Conservation (phyloP, 345 rosid genomes). For the Lepidium didymum region DNA sequence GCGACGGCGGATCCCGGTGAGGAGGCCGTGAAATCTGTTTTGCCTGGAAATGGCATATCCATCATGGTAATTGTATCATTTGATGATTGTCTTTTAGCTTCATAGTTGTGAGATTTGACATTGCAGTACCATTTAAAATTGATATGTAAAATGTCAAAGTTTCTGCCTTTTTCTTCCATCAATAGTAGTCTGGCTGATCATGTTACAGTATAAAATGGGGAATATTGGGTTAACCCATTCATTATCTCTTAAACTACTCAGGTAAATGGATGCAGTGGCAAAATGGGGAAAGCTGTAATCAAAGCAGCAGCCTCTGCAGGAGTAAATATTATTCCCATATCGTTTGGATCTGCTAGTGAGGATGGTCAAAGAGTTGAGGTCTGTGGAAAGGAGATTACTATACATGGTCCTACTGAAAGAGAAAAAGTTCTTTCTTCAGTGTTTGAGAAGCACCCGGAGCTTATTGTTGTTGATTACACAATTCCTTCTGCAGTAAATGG, state of each 20-base stretch:
- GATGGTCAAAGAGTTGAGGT: slow-evolving; percentile 55
- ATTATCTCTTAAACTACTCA: slow-evolving; percentile 13
- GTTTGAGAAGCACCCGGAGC: slow-evolving; percentile 54
- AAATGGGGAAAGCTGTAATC: slow-evolving; percentile 89
- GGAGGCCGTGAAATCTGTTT: slow-evolving; percentile 18
- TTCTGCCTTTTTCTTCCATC: not conserved
- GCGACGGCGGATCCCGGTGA: slow-evolving; percentile 20
- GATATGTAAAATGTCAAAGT: not conserved
- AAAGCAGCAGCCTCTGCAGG: slow-evolving; percentile 87
- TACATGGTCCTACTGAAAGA: slow-evolving; percentile 68
- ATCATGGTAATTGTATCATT: slow-evolving; percentile 35
- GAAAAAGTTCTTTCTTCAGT: slow-evolving; percentile 58
- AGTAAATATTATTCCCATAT: slow-evolving; percentile 59
- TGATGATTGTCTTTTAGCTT: not conserved
- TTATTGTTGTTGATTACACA: slow-evolving; percentile 81
- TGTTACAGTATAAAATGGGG: not conserved
- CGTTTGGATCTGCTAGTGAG: slow-evolving; percentile 67
- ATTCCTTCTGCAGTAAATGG: slow-evolving; percentile 86
- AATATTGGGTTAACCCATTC: not conserved
- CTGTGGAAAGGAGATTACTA: slow-evolving; percentile 61
- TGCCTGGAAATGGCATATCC: slow-evolving; percentile 29
- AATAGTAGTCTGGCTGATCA: not conserved
- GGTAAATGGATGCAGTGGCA: slow-evolving; percentile 87
- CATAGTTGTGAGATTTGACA: not conserved
- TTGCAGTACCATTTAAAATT: not conserved